Percentiles rank a stretch among this genome's conserved stretches.
Evolutionary conservation across 1,139 yeast genomes (phyloP).

Genomic region (Taphrina communis): DNA sequence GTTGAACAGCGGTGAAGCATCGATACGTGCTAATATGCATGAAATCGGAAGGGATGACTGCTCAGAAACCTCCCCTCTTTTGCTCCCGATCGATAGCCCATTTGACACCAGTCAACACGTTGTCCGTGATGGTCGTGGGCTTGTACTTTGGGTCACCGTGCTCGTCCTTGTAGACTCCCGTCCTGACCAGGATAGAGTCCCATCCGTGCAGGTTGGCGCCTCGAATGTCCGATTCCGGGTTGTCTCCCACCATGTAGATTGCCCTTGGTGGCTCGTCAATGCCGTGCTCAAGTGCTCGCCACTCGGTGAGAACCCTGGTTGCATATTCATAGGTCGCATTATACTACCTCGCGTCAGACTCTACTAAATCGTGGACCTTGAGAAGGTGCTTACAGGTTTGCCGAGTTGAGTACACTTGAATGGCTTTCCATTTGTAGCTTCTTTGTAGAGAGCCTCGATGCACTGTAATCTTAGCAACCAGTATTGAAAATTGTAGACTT

Average conservation of each 20-base stretch:
- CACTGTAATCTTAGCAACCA: constrained; percentile 45
- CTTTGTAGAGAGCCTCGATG: constrained; percentile 67
- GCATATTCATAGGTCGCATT: constrained; percentile 70
- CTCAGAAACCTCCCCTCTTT: constrained; percentile 32
- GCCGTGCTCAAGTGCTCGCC: constrained; percentile 80
- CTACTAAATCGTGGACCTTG: neutral
- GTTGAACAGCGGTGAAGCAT: neutral
- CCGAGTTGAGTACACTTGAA: constrained; percentile 79
- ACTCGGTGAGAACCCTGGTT: constrained; percentile 70
- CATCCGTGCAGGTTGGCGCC: constrained; percentile 89
- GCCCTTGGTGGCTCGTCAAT: constrained; percentile 74
- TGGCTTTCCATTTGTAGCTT: constrained; percentile 65
- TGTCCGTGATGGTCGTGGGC: constrained; percentile 73
- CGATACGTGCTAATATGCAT: neutral
- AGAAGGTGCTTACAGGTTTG: constrained; percentile 58
- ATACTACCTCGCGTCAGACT: constrained; percentile 2
- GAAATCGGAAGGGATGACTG: too few species aligned
- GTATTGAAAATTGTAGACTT: neutral
- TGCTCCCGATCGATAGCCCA: constrained; percentile 66
- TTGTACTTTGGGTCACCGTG: constrained; percentile 71
- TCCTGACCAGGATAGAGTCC: constrained; percentile 82
- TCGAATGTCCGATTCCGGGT: constrained; percentile 88
- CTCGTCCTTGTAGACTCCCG: constrained; percentile 85
- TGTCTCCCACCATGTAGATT: constrained; percentile 87
- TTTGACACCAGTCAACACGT: constrained; percentile 79